Evolutionary conservation across 495 filamentous ascomycete genomes (phyloP).

Genomic region (Penicillium macrosclerotiorum): DNA sequence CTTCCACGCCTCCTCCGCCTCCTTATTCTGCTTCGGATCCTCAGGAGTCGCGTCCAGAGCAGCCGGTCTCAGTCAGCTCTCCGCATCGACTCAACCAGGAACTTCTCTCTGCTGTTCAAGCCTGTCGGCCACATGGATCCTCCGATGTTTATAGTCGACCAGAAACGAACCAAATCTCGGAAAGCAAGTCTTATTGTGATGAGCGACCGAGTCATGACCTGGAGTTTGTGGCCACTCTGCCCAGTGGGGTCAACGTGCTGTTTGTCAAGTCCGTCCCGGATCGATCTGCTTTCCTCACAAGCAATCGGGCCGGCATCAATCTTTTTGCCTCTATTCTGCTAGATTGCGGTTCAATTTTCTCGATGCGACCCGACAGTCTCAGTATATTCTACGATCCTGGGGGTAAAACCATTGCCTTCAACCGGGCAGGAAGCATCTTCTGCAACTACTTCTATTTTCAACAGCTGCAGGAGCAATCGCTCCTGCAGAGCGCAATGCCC

Average conservation of each 20-base stretch:
- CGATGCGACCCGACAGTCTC: constrained; percentile 55
- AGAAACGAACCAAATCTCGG: constrained; percentile 69
- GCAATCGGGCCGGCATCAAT: constrained; percentile 62
- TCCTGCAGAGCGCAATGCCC: constrained; percentile 36
- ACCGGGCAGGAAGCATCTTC: constrained; percentile 79
- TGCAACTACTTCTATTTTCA: constrained; percentile 90
- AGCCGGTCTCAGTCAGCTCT: constrained; percentile 40
- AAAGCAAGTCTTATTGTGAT: constrained; percentile 89
- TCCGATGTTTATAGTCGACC: constrained; percentile 67
- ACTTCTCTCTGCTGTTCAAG: constrained; percentile 76
- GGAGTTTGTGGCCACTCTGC: constrained; percentile 65
- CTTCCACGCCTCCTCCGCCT: constrained; percentile 38
- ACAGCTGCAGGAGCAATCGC: constrained; percentile 62
- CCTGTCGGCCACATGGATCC: constrained; percentile 77
- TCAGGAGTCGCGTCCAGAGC: constrained; percentile 35
- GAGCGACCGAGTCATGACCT: constrained; percentile 77
- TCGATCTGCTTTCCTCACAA: constrained; percentile 55
- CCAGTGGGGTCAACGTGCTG: constrained; percentile 71
- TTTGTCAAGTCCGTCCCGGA: constrained; percentile 54
- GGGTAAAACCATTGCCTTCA: constrained; percentile 89
- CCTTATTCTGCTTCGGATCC: constrained; percentile 43
- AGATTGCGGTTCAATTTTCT: constrained; percentile 69
- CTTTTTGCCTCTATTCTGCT: constrained; percentile 68
- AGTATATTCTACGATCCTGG: constrained; percentile 85
- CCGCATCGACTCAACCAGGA: constrained; percentile 53